Conservation (phyloP, 2,329 filamentous ascomycete genomes). For the Botrytis medusae region DNA sequence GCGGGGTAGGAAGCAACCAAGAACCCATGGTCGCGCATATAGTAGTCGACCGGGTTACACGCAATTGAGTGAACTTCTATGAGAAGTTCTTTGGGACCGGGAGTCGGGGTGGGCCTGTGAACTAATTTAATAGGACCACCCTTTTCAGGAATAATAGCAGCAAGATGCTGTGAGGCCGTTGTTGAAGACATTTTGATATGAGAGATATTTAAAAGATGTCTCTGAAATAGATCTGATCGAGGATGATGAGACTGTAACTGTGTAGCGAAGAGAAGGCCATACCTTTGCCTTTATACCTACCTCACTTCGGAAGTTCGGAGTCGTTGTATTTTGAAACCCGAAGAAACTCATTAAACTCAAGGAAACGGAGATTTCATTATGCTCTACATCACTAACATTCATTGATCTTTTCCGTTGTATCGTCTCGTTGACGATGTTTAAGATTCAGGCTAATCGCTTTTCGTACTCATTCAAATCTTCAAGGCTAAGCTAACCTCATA, state of each 20-base stretch:
- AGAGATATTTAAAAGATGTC: background rate
- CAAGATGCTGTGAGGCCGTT: constrained; percentile 4
- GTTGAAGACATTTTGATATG: background rate
- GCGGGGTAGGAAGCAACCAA: constrained; percentile 29
- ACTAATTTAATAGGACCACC: background rate
- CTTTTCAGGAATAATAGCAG: constrained; percentile 9
- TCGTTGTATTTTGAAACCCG: background rate
- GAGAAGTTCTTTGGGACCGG: constrained; percentile 44
- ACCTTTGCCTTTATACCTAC: constrained; percentile 3
- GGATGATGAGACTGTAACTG: background rate
- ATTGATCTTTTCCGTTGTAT: background rate
- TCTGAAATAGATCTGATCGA: background rate
- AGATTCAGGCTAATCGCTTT: background rate
- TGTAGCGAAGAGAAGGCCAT: background rate
- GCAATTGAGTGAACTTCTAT: constrained; percentile 44
- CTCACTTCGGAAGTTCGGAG: background rate
- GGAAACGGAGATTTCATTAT: background rate
- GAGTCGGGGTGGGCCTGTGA: constrained; percentile 39
- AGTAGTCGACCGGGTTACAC: constrained; percentile 44
- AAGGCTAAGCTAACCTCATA: background rate
- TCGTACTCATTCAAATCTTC: background rate
- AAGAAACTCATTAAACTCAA: background rate
- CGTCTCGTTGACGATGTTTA: background rate
- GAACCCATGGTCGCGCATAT: constrained; percentile 40
- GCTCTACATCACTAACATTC: background rate